Conservation (phyloP, 371 early-diverging fungal genomes). For the Circinella minor region DNA sequence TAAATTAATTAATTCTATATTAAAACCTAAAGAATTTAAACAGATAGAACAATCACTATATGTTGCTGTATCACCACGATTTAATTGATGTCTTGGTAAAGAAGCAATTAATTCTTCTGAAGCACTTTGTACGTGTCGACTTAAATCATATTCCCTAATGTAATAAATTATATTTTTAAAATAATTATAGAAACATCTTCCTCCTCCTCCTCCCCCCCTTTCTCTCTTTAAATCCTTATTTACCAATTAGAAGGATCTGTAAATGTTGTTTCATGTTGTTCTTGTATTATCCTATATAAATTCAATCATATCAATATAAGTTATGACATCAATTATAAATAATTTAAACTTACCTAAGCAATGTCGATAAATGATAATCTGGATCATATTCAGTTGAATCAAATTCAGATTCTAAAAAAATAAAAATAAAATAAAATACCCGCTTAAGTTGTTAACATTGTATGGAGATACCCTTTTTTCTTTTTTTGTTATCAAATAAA, state of each 20-base stretch:
- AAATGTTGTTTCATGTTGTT: slow-evolving; percentile 4
- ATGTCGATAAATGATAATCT: neutral
- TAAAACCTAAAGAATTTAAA: slow-evolving; percentile 18
- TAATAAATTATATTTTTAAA: no score
- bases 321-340: neutral
- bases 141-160: neutral
- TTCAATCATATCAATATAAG: neutral
- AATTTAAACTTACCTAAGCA: neutral
- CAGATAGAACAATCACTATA: slow-evolving; percentile 22
- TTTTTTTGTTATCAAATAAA: neutral
- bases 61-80: slow-evolving; percentile 3
- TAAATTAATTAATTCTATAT: slow-evolving; percentile 8
- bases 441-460: no score
- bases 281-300: neutral
- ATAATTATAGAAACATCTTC: no score
- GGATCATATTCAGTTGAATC: neutral
- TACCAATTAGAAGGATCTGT: neutral
- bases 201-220: no score
- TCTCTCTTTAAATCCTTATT: no score
- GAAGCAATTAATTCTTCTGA: neutral
- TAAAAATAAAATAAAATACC: no score
- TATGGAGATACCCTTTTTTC: no score
- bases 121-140: neutral
- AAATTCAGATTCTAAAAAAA: no score
- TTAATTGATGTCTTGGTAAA: neutral